Evolutionary conservation across 306 rosid species (phyloP).

Genomic region (Gleditsia sinensis): DNA sequence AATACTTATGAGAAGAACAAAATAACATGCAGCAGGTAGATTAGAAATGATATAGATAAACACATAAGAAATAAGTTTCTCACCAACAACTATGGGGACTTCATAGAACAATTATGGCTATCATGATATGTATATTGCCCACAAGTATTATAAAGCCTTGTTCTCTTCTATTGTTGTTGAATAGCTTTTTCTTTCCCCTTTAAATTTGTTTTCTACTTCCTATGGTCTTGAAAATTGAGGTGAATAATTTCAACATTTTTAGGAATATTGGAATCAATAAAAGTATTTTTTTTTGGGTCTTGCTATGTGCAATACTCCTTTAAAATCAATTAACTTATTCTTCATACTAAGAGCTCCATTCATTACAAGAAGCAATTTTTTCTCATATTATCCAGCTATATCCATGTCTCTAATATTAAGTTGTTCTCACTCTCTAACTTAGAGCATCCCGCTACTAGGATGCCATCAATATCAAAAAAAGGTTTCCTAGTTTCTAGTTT

Average conservation of each 20-base stretch:
- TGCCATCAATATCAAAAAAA: neutral
- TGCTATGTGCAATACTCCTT: too few species aligned
- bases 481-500: slow-evolving; percentile 3
- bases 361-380: neutral
- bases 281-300: too few species aligned
- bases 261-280: too few species aligned
- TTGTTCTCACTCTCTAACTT: too few species aligned
- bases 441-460: too few species aligned
- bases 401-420: neutral
- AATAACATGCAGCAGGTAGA: too few species aligned
- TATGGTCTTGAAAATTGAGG: neutral
- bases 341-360: neutral
- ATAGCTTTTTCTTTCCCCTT: neutral
- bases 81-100: neutral
- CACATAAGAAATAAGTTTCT: too few species aligned
- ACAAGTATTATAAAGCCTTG: neutral
- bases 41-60: too few species aligned
- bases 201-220: neutral
- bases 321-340: neutral
- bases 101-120: neutral
- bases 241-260: too few species aligned
- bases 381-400: neutral
- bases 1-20: too few species aligned
- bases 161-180: neutral
- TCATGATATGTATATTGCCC: neutral